Conservation (phyloP, 768 basidiomycete genomes). For the Suillus clintonianus region DNA sequence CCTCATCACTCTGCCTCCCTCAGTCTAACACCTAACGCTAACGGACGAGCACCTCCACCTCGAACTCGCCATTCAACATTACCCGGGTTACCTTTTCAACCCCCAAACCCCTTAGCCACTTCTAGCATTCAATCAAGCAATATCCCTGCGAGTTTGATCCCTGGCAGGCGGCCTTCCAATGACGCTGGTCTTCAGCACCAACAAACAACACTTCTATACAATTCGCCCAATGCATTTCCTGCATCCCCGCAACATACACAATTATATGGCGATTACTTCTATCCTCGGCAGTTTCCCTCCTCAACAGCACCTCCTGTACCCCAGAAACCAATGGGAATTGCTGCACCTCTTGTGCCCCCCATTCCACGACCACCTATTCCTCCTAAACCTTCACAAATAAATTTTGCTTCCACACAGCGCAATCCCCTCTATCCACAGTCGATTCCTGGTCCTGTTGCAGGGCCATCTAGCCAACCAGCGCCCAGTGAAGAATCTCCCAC, state of each 20-base stretch:
- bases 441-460: constrained; percentile 22
- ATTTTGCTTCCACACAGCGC: constrained; percentile 18
- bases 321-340: constrained; percentile 27
- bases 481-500: constrained; percentile 15
- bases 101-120: constrained; percentile 3
- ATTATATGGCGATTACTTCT: constrained; percentile 32
- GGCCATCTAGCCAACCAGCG: constrained; percentile 9
- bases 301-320: constrained; percentile 31
- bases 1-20: constrained; percentile 24
- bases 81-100: constrained; percentile 7
- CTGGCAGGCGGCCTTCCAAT: constrained; percentile 19
- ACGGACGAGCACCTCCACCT: constrained; percentile 6
- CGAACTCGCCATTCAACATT: constrained; percentile 25
- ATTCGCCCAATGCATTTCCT: constrained; percentile 3
- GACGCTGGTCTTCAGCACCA: constrained; percentile 14
- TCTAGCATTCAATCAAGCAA: not conserved
- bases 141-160: constrained; percentile 26
- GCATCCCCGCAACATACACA: constrained; percentile 13
- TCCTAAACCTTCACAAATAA: constrained; percentile 35
- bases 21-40: constrained; percentile 14
- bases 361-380: constrained; percentile 40
- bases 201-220: constrained; percentile 9
- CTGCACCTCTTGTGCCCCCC: constrained; percentile 5
- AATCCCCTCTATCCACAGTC: constrained; percentile 35
- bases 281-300: constrained; percentile 11